Conservation (phyloP, 129 eudicot species). For the Arctium lappa region DNA sequence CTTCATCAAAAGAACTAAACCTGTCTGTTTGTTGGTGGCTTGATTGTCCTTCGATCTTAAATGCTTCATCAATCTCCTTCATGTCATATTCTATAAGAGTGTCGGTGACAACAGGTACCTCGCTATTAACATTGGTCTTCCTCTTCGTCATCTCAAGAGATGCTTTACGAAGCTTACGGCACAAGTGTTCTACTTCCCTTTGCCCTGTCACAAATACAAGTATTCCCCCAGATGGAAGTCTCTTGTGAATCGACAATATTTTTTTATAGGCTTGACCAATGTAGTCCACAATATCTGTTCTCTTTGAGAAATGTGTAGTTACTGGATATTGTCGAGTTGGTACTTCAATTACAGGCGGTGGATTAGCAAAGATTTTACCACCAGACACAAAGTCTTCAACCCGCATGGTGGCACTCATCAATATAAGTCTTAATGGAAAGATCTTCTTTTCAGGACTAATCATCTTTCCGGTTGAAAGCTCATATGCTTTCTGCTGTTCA, state of each 20-base stretch:
- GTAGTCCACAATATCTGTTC: conserved; percentile 80
- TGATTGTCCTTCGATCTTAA: conserved; percentile 49
- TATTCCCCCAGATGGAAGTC: conserved; percentile 91
- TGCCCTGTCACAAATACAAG: conserved; percentile 96
- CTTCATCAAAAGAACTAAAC: conserved; percentile 57
- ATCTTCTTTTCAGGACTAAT: conserved; percentile 49
- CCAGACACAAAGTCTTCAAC: conserved; percentile 79
- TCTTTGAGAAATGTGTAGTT: conserved; percentile 73
- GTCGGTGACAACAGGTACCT: conserved; percentile 19
- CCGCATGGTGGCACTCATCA: conserved; percentile 95
- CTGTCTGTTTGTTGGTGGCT: conserved; percentile 52
- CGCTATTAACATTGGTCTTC: conserved; percentile 23
- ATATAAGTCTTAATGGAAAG: conserved; percentile 69
- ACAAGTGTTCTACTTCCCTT: conserved; percentile 87
- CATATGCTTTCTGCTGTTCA: conserved; percentile 54
- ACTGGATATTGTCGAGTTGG: conserved; percentile 86
- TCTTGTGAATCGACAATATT: conserved; percentile 84
- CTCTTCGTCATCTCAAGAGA: conserved; percentile 48
- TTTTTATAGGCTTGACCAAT: conserved; percentile 93
- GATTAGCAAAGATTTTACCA: conserved; percentile 47
- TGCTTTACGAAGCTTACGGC: conserved; percentile 69
- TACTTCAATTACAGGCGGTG: conserved; percentile 87
- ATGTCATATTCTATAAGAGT: conserved; percentile 43
- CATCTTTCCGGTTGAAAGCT: conserved; percentile 45
- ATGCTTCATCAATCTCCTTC: conserved; percentile 82